Evolutionary conservation across 225 moss, liverwort and hornwort species (phyloP).

Genomic region (Thuidium tamariscinum): DNA sequence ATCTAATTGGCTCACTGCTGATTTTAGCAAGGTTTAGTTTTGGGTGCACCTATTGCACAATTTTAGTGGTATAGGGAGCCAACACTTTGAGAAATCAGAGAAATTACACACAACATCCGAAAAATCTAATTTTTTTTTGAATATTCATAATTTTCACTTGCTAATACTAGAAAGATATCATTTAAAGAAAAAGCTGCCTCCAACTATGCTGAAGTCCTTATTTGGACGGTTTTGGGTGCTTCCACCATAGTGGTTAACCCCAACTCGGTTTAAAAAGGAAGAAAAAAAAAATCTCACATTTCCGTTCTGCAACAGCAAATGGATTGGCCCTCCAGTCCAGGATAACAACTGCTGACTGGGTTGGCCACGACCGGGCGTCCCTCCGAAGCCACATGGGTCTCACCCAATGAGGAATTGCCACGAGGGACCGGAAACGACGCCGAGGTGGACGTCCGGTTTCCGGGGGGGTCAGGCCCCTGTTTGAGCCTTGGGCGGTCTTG

Average conservation of each 20-base stretch:
- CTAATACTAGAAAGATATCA: no score
- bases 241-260: not conserved
- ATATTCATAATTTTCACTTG: no score
- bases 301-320: not conserved
- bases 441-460: not conserved
- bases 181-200: no score
- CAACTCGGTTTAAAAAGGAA: not conserved
- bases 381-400: not conserved
- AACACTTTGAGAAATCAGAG: no score
- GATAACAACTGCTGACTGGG: not conserved
- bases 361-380: not conserved
- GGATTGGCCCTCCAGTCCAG: not conserved
- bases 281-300: not conserved
- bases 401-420: not conserved
- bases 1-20: no score
- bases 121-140: no score
- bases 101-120: no score
- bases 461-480: not conserved
- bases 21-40: no score
- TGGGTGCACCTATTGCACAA: no score
- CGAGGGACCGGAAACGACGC: not conserved
- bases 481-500: constrained; percentile 2
- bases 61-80: no score
- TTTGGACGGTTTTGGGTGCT: no score
- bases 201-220: no score